Evolutionary conservation across 331 rosid species (phyloP), one percentile per base, ranked within the genome.

Genomic region (Telfairia occidentalis): DNA sequence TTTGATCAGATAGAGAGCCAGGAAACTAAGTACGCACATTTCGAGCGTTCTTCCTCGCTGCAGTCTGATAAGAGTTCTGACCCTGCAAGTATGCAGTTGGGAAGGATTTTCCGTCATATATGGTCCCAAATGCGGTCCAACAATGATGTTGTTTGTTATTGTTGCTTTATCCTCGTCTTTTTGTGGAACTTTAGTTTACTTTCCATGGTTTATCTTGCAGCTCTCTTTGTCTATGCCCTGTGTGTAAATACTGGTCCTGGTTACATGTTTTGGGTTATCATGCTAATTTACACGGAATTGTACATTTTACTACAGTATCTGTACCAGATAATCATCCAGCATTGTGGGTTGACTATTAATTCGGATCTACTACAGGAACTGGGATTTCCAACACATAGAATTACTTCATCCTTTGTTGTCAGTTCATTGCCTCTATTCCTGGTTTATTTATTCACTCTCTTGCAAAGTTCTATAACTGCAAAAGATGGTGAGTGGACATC

Each of bases 61-160:
- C 97, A 84, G 70, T 95, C 97, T 59, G 96, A 94, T 79, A 89
- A 49, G 80, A 89, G 97, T 79, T 83, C 92, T 63, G 96, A 90
- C 82, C 84, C 88, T 46, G 89, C 97, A 21, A 90, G 96, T 83
- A 86, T 90, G 88, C 96, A 92, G 84, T 78, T 95, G 71, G 99
- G 93, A 84, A 90, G 91, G 83, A 90, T 95, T 77, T 80, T 95
- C 75, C 79, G 84, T 50, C 84, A 89, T 86, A 87, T 92, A 83
- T 95, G 99, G 97, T 84, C 91, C 73, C 96, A 87, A 81, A 90
- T 95, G 99, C 88, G 90, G 59, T 90, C 97, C 50, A 95, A 95
- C 77, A 92, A 92, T 84, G 99, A 95, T 63, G 84, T 90, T 13
- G 99, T 95, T 57, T 95, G 99, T 75, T 95, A 95, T 73, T 92